Percentiles rank a stretch among this genome's conserved stretches.
Evolutionary conservation across 2,329 filamentous ascomycete genomes (phyloP).

Genomic region (Fusarium sterilihyphosum): DNA sequence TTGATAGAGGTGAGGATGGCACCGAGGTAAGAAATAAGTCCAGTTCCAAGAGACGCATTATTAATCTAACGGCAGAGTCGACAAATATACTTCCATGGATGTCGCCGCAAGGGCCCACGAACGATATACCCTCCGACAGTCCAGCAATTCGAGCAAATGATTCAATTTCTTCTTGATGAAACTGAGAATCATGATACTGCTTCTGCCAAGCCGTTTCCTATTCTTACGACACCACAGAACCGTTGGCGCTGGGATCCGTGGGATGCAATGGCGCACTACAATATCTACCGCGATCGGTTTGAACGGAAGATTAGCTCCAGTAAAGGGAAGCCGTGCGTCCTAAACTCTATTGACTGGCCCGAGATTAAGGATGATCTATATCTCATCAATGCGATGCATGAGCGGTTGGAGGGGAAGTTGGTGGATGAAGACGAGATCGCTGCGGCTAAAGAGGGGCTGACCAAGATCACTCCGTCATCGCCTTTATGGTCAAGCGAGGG

Average conservation of each 20-base stretch:
- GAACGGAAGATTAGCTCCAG: background rate
- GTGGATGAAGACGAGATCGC: background rate
- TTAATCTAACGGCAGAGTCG: background rate
- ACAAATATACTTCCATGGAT: conserved; percentile 3
- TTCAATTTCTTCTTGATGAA: background rate
- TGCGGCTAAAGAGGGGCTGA: background rate
- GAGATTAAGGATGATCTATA: background rate
- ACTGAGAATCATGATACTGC: background rate
- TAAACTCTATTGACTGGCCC: background rate
- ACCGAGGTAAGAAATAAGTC: background rate
- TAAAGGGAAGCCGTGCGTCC: background rate
- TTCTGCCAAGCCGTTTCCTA: background rate
- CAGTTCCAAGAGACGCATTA: rapidly evolving
- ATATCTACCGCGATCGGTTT: conserved; percentile 11
- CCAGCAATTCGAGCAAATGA: background rate
- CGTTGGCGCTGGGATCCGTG: conserved; percentile 16
- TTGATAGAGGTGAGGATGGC: conserved; percentile 4
- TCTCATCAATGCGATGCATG: background rate
- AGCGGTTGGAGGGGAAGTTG: background rate
- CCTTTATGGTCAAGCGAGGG: background rate
- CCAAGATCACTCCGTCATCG: background rate
- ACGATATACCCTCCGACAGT: conserved; percentile 6
- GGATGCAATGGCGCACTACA: background rate
- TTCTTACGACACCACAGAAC: background rate
- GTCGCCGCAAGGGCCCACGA: background rate